Percentiles rank a stretch among this genome's conserved stretches.
Conservation (phyloP, 305 asterid genomes). For the Fraxinus sp. region DNA sequence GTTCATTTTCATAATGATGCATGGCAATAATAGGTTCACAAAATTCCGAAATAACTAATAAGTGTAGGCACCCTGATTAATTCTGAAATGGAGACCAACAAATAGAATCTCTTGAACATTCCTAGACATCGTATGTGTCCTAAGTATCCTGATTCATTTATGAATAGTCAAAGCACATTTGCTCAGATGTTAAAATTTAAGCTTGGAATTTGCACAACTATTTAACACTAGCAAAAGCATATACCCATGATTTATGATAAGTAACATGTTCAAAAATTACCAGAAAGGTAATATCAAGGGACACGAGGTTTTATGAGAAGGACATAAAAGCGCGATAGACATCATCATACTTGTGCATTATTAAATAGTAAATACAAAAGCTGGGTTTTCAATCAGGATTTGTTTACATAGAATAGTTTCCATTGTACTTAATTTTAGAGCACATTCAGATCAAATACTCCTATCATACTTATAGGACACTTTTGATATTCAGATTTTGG, state of each 20-base stretch:
- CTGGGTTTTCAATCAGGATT: neutral
- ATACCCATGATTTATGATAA: neutral
- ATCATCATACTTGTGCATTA: neutral
- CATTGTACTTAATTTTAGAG: neutral
- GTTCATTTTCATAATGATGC: slow-evolving; percentile 12
- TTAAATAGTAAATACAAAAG: neutral
- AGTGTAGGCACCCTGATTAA: neutral
- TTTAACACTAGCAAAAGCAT: neutral
- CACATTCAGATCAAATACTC: neutral
- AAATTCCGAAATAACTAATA: slow-evolving; percentile 16
- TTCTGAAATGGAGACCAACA: neutral
- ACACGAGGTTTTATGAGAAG: neutral
- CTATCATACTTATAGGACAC: neutral
- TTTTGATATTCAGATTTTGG: neutral
- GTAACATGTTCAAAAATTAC: neutral
- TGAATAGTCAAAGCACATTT: neutral
- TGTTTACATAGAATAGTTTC: neutral
- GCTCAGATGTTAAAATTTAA: neutral
- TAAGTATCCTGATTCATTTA: neutral
- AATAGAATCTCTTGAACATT: slow-evolving; percentile 2
- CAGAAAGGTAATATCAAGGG: neutral
- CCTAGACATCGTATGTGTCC: neutral
- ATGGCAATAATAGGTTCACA: neutral
- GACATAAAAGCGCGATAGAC: neutral
- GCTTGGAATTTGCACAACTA: neutral